Conservation (phyloP, 768 basidiomycete genomes). For the Pluteus cervinus region DNA sequence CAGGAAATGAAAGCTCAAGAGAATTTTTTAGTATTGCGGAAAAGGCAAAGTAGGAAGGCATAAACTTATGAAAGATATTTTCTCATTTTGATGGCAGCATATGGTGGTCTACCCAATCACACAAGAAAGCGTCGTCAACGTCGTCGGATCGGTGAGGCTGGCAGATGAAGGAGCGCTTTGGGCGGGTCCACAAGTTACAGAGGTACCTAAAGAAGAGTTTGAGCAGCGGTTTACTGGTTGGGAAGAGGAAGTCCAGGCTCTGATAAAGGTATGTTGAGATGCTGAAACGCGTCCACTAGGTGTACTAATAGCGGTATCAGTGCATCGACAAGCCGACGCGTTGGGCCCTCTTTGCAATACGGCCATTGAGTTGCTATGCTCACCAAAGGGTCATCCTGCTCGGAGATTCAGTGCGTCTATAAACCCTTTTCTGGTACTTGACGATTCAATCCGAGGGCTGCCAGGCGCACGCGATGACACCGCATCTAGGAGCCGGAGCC, state of each 20-base stretch:
- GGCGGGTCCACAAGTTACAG: neutral
- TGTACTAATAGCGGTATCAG: slow-evolving; percentile 9
- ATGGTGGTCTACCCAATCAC: neutral
- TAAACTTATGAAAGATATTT: neutral
- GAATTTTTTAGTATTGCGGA: slow-evolving; percentile 15
- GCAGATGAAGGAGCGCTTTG: neutral
- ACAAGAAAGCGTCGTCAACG: neutral
- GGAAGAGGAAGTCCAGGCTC: neutral
- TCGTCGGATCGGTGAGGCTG: neutral
- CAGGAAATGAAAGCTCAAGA: neutral
- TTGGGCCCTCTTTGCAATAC: slow-evolving; percentile 27
- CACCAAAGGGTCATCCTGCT: neutral
- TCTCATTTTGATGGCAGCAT: neutral
- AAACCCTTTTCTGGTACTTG: slow-evolving; percentile 11
- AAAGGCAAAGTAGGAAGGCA: slow-evolving; percentile 7
- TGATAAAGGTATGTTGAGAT: neutral
- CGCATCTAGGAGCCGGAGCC: slow-evolving; percentile 20
- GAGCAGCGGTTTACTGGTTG: neutral
- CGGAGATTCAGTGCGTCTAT: slow-evolving; percentile 2
- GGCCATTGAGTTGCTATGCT: slow-evolving; percentile 20
- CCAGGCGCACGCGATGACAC: slow-evolving; percentile 20
- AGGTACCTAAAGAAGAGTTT: neutral
- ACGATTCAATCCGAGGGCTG: slow-evolving; percentile 1
- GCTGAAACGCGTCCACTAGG: neutral
- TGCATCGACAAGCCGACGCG: slow-evolving; percentile 18